Evolutionary conservation across 73 alveolate genomes (phyloP).

Genomic region (Tetrahymena malaccensis): DNA sequence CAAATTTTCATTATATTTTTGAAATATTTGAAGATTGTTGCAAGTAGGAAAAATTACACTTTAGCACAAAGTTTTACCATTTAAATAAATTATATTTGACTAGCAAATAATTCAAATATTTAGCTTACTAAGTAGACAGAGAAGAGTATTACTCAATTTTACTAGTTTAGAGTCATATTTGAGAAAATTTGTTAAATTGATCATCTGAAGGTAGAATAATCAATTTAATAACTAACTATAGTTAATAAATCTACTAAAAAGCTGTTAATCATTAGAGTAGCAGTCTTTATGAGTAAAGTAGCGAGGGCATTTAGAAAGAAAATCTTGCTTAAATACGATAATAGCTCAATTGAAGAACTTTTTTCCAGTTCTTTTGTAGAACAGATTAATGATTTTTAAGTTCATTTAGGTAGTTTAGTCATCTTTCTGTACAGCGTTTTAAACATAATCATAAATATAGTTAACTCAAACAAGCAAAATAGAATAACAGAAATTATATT

Average conservation of each 20-base stretch:
- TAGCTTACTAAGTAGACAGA: not conserved
- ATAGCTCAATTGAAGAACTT: not conserved
- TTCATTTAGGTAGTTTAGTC: not conserved
- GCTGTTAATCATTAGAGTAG: not conserved
- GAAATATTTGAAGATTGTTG: not conserved
- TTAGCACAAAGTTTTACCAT: not conserved
- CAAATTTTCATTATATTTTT: not conserved
- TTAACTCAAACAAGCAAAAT: not conserved
- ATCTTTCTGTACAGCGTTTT: not conserved
- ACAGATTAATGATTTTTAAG: not conserved
- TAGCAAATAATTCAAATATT: not conserved
- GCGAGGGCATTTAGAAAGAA: not conserved
- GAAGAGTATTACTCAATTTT: too few relatives aligned
- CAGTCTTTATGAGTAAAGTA: not conserved
- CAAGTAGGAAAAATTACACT: not conserved
- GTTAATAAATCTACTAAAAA: not conserved
- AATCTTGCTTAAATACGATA: not conserved
- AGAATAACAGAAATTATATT: not conserved
- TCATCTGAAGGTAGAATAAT: not conserved
- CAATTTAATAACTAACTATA: not conserved
- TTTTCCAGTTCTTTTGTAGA: not conserved
- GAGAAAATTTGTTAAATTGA: not conserved
- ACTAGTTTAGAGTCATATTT: not conserved
- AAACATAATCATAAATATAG: not conserved
- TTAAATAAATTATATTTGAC: too few relatives aligned